Evolutionary conservation across 352 stramenopile species (phyloP).

Genomic region (Globisporangium lucens): DNA sequence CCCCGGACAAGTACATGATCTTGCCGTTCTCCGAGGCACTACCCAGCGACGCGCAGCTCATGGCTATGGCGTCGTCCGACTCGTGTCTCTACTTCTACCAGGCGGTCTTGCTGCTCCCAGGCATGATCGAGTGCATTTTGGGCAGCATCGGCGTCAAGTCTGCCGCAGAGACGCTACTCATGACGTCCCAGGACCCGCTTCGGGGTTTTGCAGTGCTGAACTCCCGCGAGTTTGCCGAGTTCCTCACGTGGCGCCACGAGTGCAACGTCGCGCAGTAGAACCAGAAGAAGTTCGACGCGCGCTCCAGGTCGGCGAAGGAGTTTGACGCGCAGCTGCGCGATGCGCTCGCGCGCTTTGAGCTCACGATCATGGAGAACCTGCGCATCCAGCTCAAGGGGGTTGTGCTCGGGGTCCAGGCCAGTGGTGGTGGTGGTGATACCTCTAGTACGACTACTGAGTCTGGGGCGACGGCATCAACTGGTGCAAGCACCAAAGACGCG

Average conservation of each 20-base stretch:
- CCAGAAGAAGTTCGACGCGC: conserved; percentile 1
- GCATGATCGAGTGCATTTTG: neutral
- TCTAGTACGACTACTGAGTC: neutral
- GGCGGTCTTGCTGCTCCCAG: neutral
- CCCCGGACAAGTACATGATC: neutral
- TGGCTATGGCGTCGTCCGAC: conserved; percentile 1
- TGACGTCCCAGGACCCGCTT: conserved; percentile 2
- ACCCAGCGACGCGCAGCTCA: neutral
- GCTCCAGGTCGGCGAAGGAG: neutral
- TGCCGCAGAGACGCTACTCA: neutral
- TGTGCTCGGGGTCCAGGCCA: neutral
- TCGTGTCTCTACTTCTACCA: conserved; percentile 5
- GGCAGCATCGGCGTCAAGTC: conserved; percentile 2
- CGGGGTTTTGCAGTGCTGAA: neutral
- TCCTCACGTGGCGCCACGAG: neutral
- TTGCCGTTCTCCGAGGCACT: neutral
- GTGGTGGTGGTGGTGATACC: neutral
- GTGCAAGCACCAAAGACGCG: neutral
- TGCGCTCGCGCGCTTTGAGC: conserved; percentile 1
- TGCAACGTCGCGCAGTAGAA: neutral
- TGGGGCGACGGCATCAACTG: neutral
- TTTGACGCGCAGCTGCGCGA: conserved; percentile 1
- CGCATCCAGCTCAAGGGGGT: neutral
- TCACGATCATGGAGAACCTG: conserved; percentile 1
- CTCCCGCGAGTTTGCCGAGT: neutral